Percentiles rank a stretch among this genome's conserved stretches.
Evolutionary conservation across 2,329 filamentous ascomycete species (phyloP).

Genomic region (Penicillium crustosum): DNA sequence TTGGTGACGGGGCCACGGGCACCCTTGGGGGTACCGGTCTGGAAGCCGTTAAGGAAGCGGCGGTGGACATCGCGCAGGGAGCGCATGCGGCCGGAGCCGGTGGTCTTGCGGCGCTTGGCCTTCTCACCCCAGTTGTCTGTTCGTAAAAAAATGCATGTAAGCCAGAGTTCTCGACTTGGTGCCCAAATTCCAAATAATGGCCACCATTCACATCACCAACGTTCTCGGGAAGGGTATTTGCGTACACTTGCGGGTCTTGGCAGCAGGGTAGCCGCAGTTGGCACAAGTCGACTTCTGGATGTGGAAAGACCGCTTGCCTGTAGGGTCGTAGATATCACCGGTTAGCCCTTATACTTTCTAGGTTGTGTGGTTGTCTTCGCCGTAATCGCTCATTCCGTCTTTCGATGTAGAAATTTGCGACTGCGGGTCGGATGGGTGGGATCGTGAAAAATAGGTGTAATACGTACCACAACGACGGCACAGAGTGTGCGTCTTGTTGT

Average conservation of each 20-base stretch:
- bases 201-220: slow-evolving; percentile 9
- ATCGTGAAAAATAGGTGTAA: slow-evolving; percentile 21
- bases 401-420: slow-evolving; percentile 19
- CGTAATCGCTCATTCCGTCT: slow-evolving; percentile 14
- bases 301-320: slow-evolving; percentile 95
- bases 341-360: slow-evolving; percentile 29
- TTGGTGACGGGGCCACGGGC: slow-evolving; percentile 63
- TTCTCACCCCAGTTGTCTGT: slow-evolving; percentile 99
- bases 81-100: slow-evolving; percentile 92
- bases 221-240: slow-evolving; percentile 24
- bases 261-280: slow-evolving; percentile 93
- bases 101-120: slow-evolving; percentile 99
- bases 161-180: slow-evolving; percentile 22
- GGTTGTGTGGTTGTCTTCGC: slow-evolving; percentile 10
- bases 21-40: slow-evolving; percentile 81
- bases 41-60: slow-evolving; percentile 98
- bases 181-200: slow-evolving; percentile 2
- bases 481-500: slow-evolving; percentile 98
- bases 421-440: slow-evolving; percentile 14
- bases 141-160: slow-evolving; percentile 29
- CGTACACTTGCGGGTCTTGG: slow-evolving; percentile 99
- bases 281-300: slow-evolving; percentile 99
- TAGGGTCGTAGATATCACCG: slow-evolving; percentile 19
- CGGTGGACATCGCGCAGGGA: slow-evolving; percentile 90
- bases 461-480: slow-evolving; percentile 97